These are phyloP conservation scores for Pleurozium schreberi DNA, from an alignment of 225 moss, liverwort and hornwort species.

Conservation along the genomic window DNA sequence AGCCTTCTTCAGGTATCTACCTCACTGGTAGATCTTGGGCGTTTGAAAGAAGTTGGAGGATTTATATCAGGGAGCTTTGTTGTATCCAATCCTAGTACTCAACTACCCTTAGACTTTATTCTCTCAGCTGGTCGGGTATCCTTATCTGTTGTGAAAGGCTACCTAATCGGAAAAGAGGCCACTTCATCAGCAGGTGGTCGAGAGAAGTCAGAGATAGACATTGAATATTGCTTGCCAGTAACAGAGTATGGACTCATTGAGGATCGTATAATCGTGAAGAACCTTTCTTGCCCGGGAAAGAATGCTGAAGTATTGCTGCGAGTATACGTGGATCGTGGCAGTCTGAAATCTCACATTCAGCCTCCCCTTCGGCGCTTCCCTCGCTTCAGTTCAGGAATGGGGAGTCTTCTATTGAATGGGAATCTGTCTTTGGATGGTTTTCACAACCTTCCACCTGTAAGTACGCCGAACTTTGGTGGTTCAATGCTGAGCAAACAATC, in stretches of 20 bases:
- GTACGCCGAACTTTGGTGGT: neutral
- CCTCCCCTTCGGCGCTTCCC: slow-evolving; percentile 28
- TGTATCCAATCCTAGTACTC: slow-evolving; percentile 75
- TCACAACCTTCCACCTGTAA: neutral
- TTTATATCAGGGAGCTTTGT: slow-evolving; percentile 66
- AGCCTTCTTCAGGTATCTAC: slow-evolving; percentile 86
- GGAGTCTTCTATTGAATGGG: neutral
- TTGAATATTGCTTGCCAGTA: slow-evolving; percentile 69
- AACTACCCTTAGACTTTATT: slow-evolving; percentile 65
- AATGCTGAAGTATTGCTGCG: slow-evolving; percentile 62
- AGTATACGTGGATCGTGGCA: slow-evolving; percentile 65
- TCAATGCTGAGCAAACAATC: slow-evolving; percentile 5
- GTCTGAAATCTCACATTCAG: slow-evolving; percentile 39
- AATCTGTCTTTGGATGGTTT: neutral
- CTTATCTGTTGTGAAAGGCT: slow-evolving; percentile 54
- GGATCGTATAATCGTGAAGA: slow-evolving; percentile 61
- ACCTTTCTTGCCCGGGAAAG: slow-evolving; percentile 67
- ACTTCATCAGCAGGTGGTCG: slow-evolving; percentile 20
- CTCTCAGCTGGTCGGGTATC: slow-evolving; percentile 48
- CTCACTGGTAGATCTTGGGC: slow-evolving; percentile 76
- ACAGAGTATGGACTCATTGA: slow-evolving; percentile 71
- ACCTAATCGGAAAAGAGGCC: slow-evolving; percentile 53
- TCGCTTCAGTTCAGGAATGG: slow-evolving; percentile 7
- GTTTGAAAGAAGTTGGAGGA: slow-evolving; percentile 63
- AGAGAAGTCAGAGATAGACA: slow-evolving; percentile 46